phyloP scores from a whole-genome alignment of 2,329 filamentous ascomycete species.

The Cyphellophora attinorum region DNA sequence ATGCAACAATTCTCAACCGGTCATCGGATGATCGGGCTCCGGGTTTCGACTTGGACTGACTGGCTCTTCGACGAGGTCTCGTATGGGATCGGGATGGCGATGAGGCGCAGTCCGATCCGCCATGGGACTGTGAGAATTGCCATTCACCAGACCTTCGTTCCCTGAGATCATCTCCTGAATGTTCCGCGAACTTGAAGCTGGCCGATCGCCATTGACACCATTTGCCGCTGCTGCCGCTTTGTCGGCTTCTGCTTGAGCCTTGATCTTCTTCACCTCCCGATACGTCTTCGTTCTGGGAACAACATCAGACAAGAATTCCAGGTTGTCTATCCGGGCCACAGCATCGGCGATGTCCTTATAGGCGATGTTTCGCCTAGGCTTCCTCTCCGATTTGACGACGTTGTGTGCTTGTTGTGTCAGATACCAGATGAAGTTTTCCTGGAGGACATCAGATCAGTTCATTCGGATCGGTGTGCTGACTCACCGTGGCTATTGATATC shows the following conservation, averaged over 20 bases:
- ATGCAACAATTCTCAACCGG: too few species aligned
- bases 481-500: slow-evolving; percentile 78
- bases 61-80: slow-evolving; percentile 5
- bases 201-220: slow-evolving; percentile 19
- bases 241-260: slow-evolving; percentile 32
- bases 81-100: slow-evolving; percentile 12
- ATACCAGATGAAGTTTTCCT: slow-evolving; percentile 95
- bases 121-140: slow-evolving; percentile 4
- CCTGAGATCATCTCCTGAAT: slow-evolving; percentile 10
- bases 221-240: slow-evolving; percentile 18
- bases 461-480: slow-evolving; percentile 17
- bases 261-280: slow-evolving; percentile 64
- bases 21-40: too few species aligned
- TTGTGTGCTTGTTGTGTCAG: slow-evolving; percentile 76
- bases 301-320: slow-evolving; percentile 88
- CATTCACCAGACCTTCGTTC: slow-evolving; percentile 9
- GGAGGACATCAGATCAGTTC: background rate
- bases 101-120: slow-evolving; percentile 9
- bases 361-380: slow-evolving; percentile 86
- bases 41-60: too few species aligned
- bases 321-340: slow-evolving; percentile 78
- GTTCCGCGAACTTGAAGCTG: background rate
- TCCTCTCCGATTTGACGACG: slow-evolving; percentile 81
- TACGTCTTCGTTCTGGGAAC: slow-evolving; percentile 78
- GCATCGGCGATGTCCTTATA: slow-evolving; percentile 90